These are phyloP conservation scores for Blastomyces emzantsi DNA, from an alignment of 2,329 filamentous ascomycete genomes.

Conservation along the genomic window DNA sequence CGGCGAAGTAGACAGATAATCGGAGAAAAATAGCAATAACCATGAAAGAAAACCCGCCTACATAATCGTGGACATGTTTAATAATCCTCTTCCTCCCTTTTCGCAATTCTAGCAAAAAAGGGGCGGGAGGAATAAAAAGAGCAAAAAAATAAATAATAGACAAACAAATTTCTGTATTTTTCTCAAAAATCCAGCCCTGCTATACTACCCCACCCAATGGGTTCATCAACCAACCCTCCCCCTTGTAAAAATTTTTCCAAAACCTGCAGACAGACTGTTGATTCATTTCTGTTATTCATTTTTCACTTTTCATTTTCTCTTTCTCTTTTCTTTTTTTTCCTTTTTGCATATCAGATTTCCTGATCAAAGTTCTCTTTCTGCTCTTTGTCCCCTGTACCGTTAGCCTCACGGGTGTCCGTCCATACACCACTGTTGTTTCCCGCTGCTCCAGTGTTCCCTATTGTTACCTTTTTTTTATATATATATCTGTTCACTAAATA, in stretches of 20 bases:
- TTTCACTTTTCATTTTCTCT: background rate
- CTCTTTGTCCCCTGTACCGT: conserved; percentile 18
- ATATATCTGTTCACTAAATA: background rate
- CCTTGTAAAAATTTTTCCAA: background rate
- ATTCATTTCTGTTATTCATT: background rate
- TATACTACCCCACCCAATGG: background rate
- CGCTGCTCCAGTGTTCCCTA: background rate
- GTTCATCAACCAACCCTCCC: background rate
- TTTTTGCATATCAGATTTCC: conserved; percentile 19
- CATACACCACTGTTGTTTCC: background rate
- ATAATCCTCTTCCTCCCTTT: background rate
- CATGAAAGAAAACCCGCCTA: background rate
- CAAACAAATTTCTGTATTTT: conserved; percentile 18
- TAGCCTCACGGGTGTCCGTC: conserved; percentile 11
- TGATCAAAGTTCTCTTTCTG: conserved; percentile 21
- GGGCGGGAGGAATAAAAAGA: conserved; percentile 12
- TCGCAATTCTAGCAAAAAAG: background rate
- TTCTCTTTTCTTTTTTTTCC: background rate
- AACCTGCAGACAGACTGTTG: background rate
- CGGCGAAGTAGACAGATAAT: conserved; percentile 55
- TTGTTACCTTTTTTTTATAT: background rate
- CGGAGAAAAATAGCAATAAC: too few relatives aligned
- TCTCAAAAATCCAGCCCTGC: conserved; percentile 11
- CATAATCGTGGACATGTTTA: background rate
- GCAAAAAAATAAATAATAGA: conserved; percentile 23